Percentiles rank a stretch among this genome's conserved stretches.
These are phyloP conservation scores for Cymbopogon flexuosus DNA, from an alignment of 202 grass and related monocot species.

Conservation along the genomic window DNA sequence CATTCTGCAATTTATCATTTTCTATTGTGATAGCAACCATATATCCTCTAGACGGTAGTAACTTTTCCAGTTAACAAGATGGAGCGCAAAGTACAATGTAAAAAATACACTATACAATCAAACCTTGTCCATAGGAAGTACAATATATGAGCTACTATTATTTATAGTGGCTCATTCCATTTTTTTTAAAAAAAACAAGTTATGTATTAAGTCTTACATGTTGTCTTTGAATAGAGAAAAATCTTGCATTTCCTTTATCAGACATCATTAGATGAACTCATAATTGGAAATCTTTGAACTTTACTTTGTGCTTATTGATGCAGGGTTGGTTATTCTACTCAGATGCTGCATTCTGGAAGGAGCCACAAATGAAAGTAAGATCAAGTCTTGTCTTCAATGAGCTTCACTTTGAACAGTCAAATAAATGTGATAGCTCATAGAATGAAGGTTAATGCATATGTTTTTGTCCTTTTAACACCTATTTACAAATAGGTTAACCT, in stretches of 20 bases:
- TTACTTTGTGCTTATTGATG: constrained; percentile 28
- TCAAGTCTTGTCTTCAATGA: not conserved
- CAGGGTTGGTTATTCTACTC: constrained; percentile 95
- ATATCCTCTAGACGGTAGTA: not conserved
- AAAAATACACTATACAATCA: not conserved
- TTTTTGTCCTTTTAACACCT: not conserved
- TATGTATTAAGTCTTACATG: not conserved
- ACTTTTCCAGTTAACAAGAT: not conserved
- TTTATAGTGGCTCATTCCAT: not conserved
- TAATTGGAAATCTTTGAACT: not conserved
- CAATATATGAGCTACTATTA: not conserved
- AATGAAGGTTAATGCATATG: constrained; percentile 20
- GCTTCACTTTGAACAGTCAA: constrained; percentile 1
- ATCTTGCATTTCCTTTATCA: not conserved
- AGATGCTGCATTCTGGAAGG: constrained; percentile 77
- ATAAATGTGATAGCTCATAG: constrained; percentile 2
- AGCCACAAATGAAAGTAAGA: constrained; percentile 89
- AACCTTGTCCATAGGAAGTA: not conserved
- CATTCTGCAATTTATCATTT: not conserved
- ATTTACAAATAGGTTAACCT: constrained; percentile 24
- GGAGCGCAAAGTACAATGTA: not conserved
- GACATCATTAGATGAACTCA: constrained; percentile 10
- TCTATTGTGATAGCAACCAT: not conserved
- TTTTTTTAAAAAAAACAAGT: not conserved
- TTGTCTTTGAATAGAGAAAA: not conserved